Base-by-base conservation (phyloP, 2,329 filamentous ascomycete species). In the Fusarium verticillioides region DNA sequence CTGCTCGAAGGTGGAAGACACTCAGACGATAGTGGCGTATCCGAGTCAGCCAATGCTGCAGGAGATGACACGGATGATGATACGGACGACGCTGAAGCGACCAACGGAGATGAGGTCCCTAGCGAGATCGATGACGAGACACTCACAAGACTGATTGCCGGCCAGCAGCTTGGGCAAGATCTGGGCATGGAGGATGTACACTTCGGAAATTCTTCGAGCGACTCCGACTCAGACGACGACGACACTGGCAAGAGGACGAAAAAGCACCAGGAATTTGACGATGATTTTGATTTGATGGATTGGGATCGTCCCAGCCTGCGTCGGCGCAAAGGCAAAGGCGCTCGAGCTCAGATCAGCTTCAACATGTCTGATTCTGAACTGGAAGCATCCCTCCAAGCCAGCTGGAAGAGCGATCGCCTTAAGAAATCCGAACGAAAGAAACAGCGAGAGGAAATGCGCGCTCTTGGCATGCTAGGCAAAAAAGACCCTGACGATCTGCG, bases 281-380 rank as follows among this genome's bases (percentile, higher is more conserved):
- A 92, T 68, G 93, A 90, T 13, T 92, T 97, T 72, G 94, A 97
- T 78, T 85, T 97, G 49, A 96, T 96, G 92, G 94, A 97, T 77
- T 94, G 93, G 83, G 88, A 93, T 21, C 87, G 91, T 32, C 90
- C 91, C 3, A 94, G 90, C 60, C 81, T 95, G 10, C 88, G 86
- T 62, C 81, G 82, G 49, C 90, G 87, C 70, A 92, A 90, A 77
- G 85, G 87, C 73, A 94, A 93, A 80, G 90, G 89, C 47, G 85
- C 87, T 19, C 88, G 89, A 70, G 86, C 84, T 50, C 84, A 87
- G 59, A 81, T 87, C 50, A 84, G 85, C 9, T 81, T 86, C 19
- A 84, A 91, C 61, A 84, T 89, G 28, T 80, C 92, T 0, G 93
- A 95, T 75, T 89, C 89, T 2, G 93, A 95, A 60, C 80, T 94